Evolutionary conservation across 345 rosid genomes (phyloP), one percentile per base, ranked within the genome.

Genomic region (Pseudoturritis turrita): DNA sequence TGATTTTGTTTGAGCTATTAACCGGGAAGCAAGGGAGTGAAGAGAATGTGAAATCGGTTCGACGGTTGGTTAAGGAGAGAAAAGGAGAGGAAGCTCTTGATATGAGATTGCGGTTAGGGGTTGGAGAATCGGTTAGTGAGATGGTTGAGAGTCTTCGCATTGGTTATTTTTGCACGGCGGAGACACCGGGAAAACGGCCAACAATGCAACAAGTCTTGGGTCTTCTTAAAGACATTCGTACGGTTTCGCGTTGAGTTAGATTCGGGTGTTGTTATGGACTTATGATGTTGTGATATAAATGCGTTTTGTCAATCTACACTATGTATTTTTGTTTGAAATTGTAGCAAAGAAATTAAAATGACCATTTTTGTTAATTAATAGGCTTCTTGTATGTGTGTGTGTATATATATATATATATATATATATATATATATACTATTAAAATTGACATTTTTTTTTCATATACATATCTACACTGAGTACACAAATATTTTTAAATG

Each of bases 171-270:
- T 91, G 98, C 44, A 94, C 97, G 74, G 97, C 96, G 4, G 97
- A 94, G 75, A 51, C 76, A 13, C 79, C 96, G 0, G 84, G 67
- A 25, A 94, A 94, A 78, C 79, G 98, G 49, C 97, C 97, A 62
- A 87, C 89, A 15, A 91, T 94, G 93, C 98, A 91, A 57, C 98
- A 94, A 43, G 95, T 94, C 4, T 62, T 94, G 17, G 98, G 97
- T 7, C 79, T 88, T 60, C 95, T 94, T 28, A 91, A 94, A 71
- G 97, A 91, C 81, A 78, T 89, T 8, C 90, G 80, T 33, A 77
- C 87, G 22, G 68, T 60, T 64, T 77, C 77, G 0, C 29, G 77
- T 31, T 77, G 73, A 77, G 52, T 71, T 71, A 65, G 13, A 49
- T 41, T 74, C 3, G n/a, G 33, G 17, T 72, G 39, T 39, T 50